phyloP scores from a whole-genome alignment of 805 yeast species.

The Cyberlindnera veronae region DNA sequence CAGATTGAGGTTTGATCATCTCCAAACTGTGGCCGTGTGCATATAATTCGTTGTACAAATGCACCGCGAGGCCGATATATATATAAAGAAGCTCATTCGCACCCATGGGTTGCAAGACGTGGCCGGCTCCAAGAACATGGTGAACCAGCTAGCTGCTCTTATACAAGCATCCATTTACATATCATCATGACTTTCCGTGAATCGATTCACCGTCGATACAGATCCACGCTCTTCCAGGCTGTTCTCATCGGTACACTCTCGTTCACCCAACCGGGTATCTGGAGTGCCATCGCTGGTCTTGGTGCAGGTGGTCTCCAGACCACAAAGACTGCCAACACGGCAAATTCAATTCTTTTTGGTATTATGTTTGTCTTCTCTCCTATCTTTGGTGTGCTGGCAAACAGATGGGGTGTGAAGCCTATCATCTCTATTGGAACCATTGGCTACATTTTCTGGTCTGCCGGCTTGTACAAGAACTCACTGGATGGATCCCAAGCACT shows the following conservation, averaged over 20 bases:
- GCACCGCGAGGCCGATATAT: too few species aligned
- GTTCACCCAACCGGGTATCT: constrained; percentile 27
- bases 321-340: constrained; percentile 18
- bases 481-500: constrained; percentile 26
- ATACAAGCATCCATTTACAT: too few species aligned
- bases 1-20: too few species aligned
- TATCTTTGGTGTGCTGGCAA: constrained; percentile 21
- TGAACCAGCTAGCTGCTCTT: too few species aligned
- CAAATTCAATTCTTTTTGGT: constrained; percentile 20
- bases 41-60: too few species aligned
- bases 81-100: too few species aligned
- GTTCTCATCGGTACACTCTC: constrained; percentile 22
- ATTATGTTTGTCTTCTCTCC: constrained; percentile 26
- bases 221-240: constrained; percentile 12
- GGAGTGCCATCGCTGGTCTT: constrained; percentile 21
- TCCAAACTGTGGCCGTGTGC: too few species aligned
- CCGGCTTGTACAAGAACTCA: constrained; percentile 28
- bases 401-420: constrained; percentile 22
- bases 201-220: too few species aligned
- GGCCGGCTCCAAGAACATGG: too few species aligned
- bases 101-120: too few species aligned
- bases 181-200: too few species aligned
- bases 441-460: constrained; percentile 27
- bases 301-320: constrained; percentile 29
- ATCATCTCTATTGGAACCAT: constrained; percentile 23